Percentiles rank a stretch among this genome's conserved stretches.
phyloP scores from a whole-genome alignment of 176 grass and related monocot species.

The Musa troglodytarum region DNA sequence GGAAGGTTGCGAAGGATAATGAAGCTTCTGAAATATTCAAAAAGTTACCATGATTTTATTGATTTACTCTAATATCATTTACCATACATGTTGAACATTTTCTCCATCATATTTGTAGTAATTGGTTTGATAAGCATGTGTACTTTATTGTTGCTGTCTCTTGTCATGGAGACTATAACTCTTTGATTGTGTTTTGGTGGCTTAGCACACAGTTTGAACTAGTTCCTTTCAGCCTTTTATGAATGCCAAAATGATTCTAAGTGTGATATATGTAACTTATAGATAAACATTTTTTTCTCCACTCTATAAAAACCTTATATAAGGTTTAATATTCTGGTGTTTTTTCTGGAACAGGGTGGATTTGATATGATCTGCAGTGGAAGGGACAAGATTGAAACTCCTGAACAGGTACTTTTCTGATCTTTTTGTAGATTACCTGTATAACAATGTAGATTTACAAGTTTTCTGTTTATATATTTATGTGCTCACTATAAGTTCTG shows the following conservation, averaged over 20 bases:
- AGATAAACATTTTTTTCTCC: too few relatives aligned
- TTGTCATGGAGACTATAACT: neutral
- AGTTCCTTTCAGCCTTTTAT: neutral
- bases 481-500: neutral
- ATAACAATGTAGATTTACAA: neutral
- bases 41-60: too few relatives aligned
- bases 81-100: too few relatives aligned
- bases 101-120: too few relatives aligned
- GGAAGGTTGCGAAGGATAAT: too few relatives aligned
- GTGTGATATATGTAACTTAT: neutral
- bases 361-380: slow-evolving; percentile 99
- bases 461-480: neutral
- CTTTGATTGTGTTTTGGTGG: neutral
- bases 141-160: neutral
- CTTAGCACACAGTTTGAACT: neutral
- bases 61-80: too few relatives aligned
- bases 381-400: slow-evolving; percentile 99
- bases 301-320: too few relatives aligned
- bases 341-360: slow-evolving; percentile 50
- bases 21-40: too few relatives aligned
- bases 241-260: neutral
- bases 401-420: slow-evolving; percentile 60
- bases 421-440: neutral
- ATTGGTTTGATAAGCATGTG: too few relatives aligned
- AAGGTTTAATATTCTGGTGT: neutral